Base-by-base conservation (phyloP, 2,329 filamentous ascomycete species). In the Colletotrichum sp. region DNA sequence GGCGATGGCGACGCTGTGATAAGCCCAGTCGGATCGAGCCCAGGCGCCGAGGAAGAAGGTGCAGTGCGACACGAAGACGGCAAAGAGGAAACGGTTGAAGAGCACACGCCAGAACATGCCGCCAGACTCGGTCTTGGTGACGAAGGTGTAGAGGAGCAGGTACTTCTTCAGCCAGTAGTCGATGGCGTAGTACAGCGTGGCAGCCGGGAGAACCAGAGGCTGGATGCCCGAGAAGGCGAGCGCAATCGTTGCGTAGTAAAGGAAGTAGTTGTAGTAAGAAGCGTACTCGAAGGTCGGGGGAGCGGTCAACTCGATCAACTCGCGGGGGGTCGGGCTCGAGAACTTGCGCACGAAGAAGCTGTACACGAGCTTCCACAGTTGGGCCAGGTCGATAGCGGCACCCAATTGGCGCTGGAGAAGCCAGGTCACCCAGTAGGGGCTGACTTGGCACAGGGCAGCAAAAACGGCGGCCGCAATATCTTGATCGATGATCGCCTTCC, bases 191-290 rank as follows among this genome's bases (percentile, higher is more conserved):
- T 98, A 99, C 34, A 98, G 86, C 2, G 96, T 96, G 1, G 95
- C 95, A 52, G 98, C 94, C 0, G 95, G 93, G 9, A 99, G 89
- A 3, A 97, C 94, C 28, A 99, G 89, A 1, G 97, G 97, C 84
- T 99, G 97, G 68, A 99, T 89, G 3, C 93, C 92, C 3, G 94
- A 93, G 81, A 97, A 98, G 80, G 93, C 95, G 18, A 99, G 88
- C 0, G 95, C 94, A 36, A 99, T 95, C 0, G 96, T 98, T 28
- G 94, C 90, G 86, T 99, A 99, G 86, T 95, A 99, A 34, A 99
- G 89, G 85, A 98, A 98, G 84, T 98, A 99, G 84, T 98, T 99
- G 90, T 98, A 99, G 86, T 99, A 99, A 80, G 92, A 95, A 74
- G 97, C 95, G 82, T 98, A 99, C 79, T 99, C 96, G 83, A 99